A percentile compares a stretch with the other conserved stretches of the same genome.
Conservation (phyloP, 192 early-diverging fungal genomes). For the Gigaspora rosea region DNA sequence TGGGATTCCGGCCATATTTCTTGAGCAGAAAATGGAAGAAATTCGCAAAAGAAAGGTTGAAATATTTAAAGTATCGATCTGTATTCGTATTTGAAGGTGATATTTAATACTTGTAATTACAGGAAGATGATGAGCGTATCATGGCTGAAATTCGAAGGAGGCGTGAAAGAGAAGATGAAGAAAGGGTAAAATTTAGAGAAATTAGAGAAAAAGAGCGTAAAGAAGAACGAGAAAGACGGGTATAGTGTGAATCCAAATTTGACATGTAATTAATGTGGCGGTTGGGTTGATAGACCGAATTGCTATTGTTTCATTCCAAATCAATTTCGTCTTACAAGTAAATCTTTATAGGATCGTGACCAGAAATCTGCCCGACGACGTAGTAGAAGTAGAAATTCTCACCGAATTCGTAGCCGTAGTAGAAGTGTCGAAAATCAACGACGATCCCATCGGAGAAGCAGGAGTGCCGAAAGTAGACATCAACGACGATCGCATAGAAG, state of each 20-base stretch:
- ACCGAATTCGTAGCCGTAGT: constrained; percentile 34
- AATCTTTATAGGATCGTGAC: constrained; percentile 6
- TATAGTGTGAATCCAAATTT: neutral
- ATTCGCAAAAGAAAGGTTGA: constrained; percentile 55
- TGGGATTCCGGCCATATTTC: constrained; percentile 84
- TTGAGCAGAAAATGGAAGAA: constrained; percentile 88
- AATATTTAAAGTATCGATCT: neutral
- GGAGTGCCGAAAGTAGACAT: constrained; percentile 26
- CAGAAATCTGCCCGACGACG: neutral
- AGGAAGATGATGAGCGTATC: constrained; percentile 42
- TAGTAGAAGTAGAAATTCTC: constrained; percentile 36
- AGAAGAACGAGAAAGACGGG: constrained; percentile 33
- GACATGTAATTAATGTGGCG: constrained; percentile 6
- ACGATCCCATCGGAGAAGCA: too few species aligned
- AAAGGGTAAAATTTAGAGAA: constrained; percentile 40
- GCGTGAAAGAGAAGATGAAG: constrained; percentile 46
- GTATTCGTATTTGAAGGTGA: neutral
- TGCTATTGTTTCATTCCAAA: constrained; percentile 2
- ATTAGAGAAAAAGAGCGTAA: constrained; percentile 40
- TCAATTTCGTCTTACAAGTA: constrained; percentile 24
- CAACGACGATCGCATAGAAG: constrained; percentile 1
- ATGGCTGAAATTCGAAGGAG: constrained; percentile 35
- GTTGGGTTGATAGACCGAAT: constrained; percentile 14
- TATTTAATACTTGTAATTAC: neutral
- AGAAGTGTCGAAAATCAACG: constrained; percentile 32